Conservation (phyloP, 805 yeast species). For the Pichia cephalocereana region DNA sequence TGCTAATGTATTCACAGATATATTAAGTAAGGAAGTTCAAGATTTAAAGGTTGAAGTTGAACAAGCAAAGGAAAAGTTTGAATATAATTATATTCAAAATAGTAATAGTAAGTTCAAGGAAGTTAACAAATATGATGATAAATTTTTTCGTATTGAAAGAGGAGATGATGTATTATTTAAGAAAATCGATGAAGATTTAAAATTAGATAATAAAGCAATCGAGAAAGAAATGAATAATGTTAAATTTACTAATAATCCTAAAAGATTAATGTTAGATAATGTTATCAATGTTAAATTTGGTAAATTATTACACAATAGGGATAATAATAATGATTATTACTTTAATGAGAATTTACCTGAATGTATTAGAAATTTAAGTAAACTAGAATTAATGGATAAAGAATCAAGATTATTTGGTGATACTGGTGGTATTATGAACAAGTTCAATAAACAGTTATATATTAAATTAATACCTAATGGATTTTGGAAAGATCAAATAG, state of each 20-base stretch:
- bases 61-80: slow-evolving; percentile 19
- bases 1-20: slow-evolving; percentile 8
- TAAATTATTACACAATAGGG: slow-evolving; percentile 15
- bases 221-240: slow-evolving; percentile 6
- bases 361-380: slow-evolving; percentile 15
- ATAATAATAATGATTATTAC: slow-evolving; percentile 6
- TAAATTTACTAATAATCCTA: slow-evolving; percentile 1
- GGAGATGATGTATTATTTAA: neutral
- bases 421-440: slow-evolving; percentile 23
- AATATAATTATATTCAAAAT: slow-evolving; percentile 20
- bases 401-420: slow-evolving; percentile 19
- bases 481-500: slow-evolving; percentile 12
- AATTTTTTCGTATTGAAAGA: slow-evolving; percentile 1
- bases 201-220: neutral
- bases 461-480: slow-evolving; percentile 27
- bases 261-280: slow-evolving; percentile 15
- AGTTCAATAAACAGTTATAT: slow-evolving; percentile 21
- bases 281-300: slow-evolving; percentile 23
- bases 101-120: neutral
- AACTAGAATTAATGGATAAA: slow-evolving; percentile 18
- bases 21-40: slow-evolving; percentile 14
- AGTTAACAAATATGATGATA: neutral
- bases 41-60: slow-evolving; percentile 14
- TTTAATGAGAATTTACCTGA: slow-evolving; percentile 23
- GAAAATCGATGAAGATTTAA: neutral